Base-by-base conservation (phyloP, 2,329 filamentous ascomycete genomes). In the Fusarium sororula region DNA sequence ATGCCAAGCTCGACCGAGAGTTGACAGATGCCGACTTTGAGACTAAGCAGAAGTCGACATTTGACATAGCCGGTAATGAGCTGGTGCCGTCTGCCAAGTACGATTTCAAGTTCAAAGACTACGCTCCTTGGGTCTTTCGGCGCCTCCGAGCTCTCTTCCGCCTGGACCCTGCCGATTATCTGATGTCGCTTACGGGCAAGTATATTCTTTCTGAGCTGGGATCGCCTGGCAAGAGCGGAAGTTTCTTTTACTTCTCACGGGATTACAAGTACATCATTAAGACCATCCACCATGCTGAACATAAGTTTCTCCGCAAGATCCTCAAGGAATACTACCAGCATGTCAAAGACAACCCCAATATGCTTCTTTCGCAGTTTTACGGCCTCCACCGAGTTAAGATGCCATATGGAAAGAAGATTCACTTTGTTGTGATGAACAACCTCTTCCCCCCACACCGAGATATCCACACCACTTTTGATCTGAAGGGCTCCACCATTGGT, bases 241-340 rank as follows among this genome's bases (percentile, higher is more conserved):
- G 95, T 83, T 99, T 99, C 86, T 99, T 99, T 85, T 99, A 99
- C 87, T 99, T 98, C 85, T 98, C 96, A 54, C 90, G 96, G 79
- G 96, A 99, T 84, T 99, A 99, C 88, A 98, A 98, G 84, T 99
- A 99, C 85, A 99, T 99, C 84, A 99, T 99, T 89, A 99, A 99
- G 85, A 99, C 96, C 28, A 98, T 99, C 76, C 96, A 99, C 81
- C 96, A 98, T 79, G 91, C 91, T 77, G 96, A 99, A 83, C 94
- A 96, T 86, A 95, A 95, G 79, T 95, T 96, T 74, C 87, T 97
- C 55, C 88, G 94, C 58, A 95, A 92, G 83, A 93, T 96, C 66
- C 85, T 97, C 65, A 94, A 92, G 80, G 94, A 98, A 70, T 99
- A 99, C 84, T 98, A 98, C 84, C 87, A 93, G 64, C 96, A 99